Evolutionary conservation across 768 basidiomycete genomes (phyloP), one percentile per base, ranked within the genome.

Genomic region (Terana coerulea): DNA sequence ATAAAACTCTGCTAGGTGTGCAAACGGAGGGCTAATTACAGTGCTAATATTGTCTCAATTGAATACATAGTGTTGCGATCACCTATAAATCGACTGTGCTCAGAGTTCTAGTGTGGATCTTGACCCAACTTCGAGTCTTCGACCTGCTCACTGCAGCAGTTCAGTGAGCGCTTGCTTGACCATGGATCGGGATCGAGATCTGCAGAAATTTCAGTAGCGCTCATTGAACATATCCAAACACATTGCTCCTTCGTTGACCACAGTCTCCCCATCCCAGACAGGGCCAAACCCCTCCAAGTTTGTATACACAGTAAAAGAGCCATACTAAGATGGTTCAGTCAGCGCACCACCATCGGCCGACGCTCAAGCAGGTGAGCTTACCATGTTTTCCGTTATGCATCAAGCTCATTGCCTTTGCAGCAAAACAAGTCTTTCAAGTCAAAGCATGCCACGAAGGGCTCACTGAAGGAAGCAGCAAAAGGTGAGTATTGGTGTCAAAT

Each of bases 361-460:
- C 91, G 6, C 80, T 92, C 56, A 97, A 95, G 70, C 94, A 97
- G 78, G 79, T 78, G 53, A 40, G 77, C 7, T 40, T 60, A 40
- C 17, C 19, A 43, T 36, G 35, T 35, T 19, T 29, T 17, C 4
- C 45, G 40, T 31, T 17, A 28, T 31, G 21, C 41, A 44, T 46
- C 19, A 48, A 48, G 26, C 29, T 35, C 40, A 42, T 33, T 42
- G 47, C 39, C 17, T 22, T 30, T 19, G 14, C 56, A 94, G 91
- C 73, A 83, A 76, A 97, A 98, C 70, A 98, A 98, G 68, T 59
- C 79, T 1, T 98, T 89, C 76, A 98, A 98, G 71, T 91, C 91
- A 2, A 89, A 84, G 65, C 90, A 94, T 74, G 80, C 92, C 2
- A 81, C 89, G 11, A 97, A 97, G 70, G 82, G 87, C 1, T 75